phyloP scores from a whole-genome alignment of 352 stramenopile species.

The Globisporangium sylvaticum region DNA sequence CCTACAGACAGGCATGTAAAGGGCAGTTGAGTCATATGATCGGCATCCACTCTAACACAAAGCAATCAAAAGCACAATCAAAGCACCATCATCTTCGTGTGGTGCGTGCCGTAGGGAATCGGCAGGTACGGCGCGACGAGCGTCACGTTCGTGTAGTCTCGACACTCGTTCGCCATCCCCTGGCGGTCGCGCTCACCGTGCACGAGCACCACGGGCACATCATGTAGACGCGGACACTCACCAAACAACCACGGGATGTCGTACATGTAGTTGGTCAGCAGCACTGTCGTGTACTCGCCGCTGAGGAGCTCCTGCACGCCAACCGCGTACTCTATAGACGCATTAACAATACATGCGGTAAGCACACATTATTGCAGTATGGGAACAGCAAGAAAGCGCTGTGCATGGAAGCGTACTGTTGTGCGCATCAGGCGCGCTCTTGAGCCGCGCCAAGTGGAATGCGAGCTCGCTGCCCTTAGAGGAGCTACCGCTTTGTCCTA shows the following conservation, averaged over 20 bases:
- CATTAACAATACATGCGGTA: conserved; percentile 1
- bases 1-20: conserved; percentile 1
- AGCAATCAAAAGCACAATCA: neutral
- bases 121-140: conserved; percentile 61
- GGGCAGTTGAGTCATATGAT: neutral
- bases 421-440: conserved; percentile 28
- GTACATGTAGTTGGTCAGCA: conserved; percentile 85
- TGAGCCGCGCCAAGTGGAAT: conserved; percentile 41
- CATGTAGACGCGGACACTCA: conserved; percentile 47
- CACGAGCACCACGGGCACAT: conserved; percentile 71
- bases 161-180: conserved; percentile 54
- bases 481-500: neutral
- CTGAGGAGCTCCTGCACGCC: conserved; percentile 44
- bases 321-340: conserved; percentile 30
- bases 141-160: conserved; percentile 54
- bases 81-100: conserved; percentile 78
- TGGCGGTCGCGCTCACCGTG: conserved; percentile 64
- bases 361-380: neutral
- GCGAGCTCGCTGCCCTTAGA: conserved; percentile 2
- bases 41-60: neutral
- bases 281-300: conserved; percentile 51
- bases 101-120: conserved; percentile 83
- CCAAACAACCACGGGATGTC: conserved; percentile 72
- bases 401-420: conserved; percentile 30
- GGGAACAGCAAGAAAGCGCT: neutral